Evolutionary conservation across 2,329 filamentous ascomycete species (phyloP).

Genomic region (Nemania serpens): DNA sequence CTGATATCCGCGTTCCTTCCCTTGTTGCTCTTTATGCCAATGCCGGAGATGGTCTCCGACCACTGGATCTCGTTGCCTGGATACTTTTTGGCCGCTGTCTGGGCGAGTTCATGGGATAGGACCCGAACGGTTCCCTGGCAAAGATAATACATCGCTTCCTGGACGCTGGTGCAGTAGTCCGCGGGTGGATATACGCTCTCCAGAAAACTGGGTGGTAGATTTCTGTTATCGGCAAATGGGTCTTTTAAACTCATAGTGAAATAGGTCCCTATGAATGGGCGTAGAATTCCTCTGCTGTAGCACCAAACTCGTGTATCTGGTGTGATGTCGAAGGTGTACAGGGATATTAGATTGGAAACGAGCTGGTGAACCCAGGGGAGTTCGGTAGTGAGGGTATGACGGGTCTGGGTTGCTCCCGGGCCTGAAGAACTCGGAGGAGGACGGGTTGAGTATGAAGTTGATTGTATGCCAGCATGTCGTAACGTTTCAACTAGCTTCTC

Average conservation of each 20-base stretch:
- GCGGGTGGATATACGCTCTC: constrained; percentile 49
- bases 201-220: constrained; percentile 41
- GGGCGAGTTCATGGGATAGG: constrained; percentile 30
- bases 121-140: constrained; percentile 47
- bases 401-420: constrained; percentile 35
- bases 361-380: constrained; percentile 50
- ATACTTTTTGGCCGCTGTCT: constrained; percentile 22
- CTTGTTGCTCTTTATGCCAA: constrained; percentile 30
- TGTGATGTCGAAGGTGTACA: constrained; percentile 52
- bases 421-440: constrained; percentile 38
- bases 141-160: constrained; percentile 53
- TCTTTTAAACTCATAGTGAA: constrained; percentile 38
- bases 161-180: constrained; percentile 51
- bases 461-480: constrained; percentile 50
- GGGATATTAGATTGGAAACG: constrained; percentile 47
- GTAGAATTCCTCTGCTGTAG: constrained; percentile 22
- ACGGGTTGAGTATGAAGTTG: constrained; percentile 51
- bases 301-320: constrained; percentile 42
- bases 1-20: constrained; percentile 27
- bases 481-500: constrained; percentile 51
- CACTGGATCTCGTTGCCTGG: constrained; percentile 32
- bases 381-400: constrained; percentile 49
- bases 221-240: constrained; percentile 36
- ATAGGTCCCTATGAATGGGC: constrained; percentile 29
- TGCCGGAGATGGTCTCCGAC: constrained; percentile 33